phyloP scores from a whole-genome alignment of 495 filamentous ascomycete species.

The Schizothecium vesticola region DNA sequence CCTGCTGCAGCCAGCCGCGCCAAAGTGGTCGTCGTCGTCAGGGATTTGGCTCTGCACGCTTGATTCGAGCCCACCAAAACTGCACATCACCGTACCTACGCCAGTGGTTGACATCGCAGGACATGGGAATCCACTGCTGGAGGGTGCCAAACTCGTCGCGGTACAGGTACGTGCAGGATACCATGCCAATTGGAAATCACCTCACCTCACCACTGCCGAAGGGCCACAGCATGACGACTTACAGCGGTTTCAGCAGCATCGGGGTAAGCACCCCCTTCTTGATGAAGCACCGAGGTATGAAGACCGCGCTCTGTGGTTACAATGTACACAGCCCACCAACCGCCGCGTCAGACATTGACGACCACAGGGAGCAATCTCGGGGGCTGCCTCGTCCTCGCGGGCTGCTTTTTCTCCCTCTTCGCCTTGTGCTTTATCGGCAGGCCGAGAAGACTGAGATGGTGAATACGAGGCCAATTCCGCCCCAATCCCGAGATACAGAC shows the following conservation, averaged over 20 bases:
- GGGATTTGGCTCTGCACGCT: background rate
- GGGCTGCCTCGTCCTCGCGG: background rate
- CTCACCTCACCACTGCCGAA: background rate
- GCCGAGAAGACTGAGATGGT: background rate
- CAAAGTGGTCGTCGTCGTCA: background rate
- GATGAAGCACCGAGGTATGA: background rate
- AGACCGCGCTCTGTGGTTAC: background rate
- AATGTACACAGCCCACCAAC: background rate
- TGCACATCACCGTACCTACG: background rate
- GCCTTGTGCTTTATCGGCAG: background rate
- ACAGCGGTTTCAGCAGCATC: background rate
- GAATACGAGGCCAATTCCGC: background rate
- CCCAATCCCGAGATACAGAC: background rate
- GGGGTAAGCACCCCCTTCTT: background rate
- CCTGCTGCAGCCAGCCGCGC: slow-evolving; percentile 2
- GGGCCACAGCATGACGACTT: background rate
- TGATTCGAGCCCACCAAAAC: background rate
- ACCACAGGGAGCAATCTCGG: background rate
- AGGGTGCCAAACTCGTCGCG: background rate
- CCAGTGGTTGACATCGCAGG: background rate
- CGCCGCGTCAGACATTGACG: background rate
- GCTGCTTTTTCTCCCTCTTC: background rate
- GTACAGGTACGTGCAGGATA: background rate
- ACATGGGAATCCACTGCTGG: background rate
- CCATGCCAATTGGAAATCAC: background rate